phyloP scores from a whole-genome alignment of 257 asterid species.

The Petunia secreta region DNA sequence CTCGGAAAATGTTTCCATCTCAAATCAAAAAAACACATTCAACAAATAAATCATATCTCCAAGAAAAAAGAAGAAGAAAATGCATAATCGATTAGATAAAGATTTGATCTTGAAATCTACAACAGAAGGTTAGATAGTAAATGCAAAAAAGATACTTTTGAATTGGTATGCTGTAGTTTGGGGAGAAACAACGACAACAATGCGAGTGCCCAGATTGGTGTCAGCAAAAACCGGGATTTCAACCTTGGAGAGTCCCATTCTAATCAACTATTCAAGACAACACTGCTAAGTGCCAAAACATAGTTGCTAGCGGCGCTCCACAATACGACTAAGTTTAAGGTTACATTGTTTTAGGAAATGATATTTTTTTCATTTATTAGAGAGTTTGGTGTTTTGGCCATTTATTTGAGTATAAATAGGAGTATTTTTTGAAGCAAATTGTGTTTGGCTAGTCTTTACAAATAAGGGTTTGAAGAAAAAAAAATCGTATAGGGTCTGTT shows the following conservation, averaged over 20 bases:
- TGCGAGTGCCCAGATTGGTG: conserved; percentile 59
- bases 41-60: background rate
- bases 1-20: background rate
- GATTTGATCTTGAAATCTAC: background rate
- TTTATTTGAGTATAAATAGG: too few relatives aligned
- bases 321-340: too few relatives aligned
- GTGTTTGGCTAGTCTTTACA: too few relatives aligned
- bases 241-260: background rate
- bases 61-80: background rate
- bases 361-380: too few relatives aligned
- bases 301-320: too few relatives aligned
- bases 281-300: too few relatives aligned
- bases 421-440: too few relatives aligned
- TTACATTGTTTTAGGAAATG: too few relatives aligned
- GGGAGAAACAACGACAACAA: conserved; percentile 48
- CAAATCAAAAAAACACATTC: background rate
- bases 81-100: background rate
- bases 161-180: conserved; percentile 42
- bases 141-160: conserved; percentile 41
- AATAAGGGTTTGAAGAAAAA: too few relatives aligned
- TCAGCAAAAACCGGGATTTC: conserved; percentile 42
- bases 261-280: too few relatives aligned
- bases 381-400: too few relatives aligned
- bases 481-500: too few relatives aligned
- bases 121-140: background rate